Percentiles rank a stretch among this genome's conserved stretches.
These are phyloP conservation scores for Chrysoporthe austroafricana DNA, from an alignment of 2,329 filamentous ascomycete species.

Conservation along the genomic window DNA sequence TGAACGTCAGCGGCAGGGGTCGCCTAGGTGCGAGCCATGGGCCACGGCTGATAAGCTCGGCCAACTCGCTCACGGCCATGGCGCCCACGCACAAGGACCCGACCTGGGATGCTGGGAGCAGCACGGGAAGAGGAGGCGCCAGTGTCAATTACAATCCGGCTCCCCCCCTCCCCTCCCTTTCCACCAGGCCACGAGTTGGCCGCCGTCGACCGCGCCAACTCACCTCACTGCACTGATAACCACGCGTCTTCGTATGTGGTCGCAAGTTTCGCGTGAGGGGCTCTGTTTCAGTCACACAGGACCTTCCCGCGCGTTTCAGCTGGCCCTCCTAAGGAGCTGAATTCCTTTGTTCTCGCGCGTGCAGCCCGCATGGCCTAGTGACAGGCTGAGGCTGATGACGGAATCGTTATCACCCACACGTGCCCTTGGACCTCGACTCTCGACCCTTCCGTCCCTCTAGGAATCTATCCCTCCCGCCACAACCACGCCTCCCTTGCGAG, in stretches of 20 bases:
- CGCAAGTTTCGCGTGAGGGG: conserved; percentile 11
- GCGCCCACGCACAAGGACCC: not conserved
- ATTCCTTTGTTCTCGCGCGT: conserved; percentile 5
- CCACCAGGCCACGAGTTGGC: not conserved
- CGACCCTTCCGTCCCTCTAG: not conserved
- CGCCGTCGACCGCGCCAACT: not conserved
- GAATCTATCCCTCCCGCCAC: not conserved
- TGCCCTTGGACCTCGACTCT: not conserved
- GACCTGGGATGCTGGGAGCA: not conserved
- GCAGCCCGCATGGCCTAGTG: conserved; percentile 8
- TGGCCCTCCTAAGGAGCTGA: not conserved
- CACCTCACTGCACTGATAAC: not conserved
- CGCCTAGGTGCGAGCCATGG: not conserved
- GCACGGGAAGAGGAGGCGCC: conserved; percentile 1
- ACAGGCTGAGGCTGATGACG: conserved; percentile 7
- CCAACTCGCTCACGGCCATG: conserved; percentile 6
- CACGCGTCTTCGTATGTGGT: not conserved
- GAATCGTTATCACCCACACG: conserved; percentile 13
- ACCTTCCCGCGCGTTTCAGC: not conserved
- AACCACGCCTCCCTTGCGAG: not conserved
- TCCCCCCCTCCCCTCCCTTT: not conserved
- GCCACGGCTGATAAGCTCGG: conserved; percentile 5
- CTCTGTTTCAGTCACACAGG: conserved; percentile 6
- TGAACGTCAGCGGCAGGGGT: conserved; percentile 7
- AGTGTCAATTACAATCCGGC: not conserved